Base-by-base conservation (phyloP, 352 stramenopile species). In the Pythium rhizo-oryzae region DNA sequence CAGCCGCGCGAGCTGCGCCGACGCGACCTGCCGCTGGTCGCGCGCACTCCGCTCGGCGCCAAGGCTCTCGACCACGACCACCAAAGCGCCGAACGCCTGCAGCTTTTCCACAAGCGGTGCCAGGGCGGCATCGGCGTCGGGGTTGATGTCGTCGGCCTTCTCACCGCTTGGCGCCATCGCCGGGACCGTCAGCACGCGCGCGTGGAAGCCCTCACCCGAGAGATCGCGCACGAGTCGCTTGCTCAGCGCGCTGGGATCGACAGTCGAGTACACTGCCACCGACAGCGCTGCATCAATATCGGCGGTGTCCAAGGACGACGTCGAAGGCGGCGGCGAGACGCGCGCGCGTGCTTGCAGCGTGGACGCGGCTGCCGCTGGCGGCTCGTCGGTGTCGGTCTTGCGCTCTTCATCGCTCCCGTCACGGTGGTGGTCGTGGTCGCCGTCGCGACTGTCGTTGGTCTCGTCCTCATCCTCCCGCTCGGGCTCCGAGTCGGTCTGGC, bases 1-100 rank as follows among this genome's bases (percentile, higher is more conserved):
- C 43, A 90, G 69, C 4, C 52, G 68, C 4, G 67, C 75, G 59
- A 90, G 76, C 77, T 81, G 13, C 65, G 67, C 55, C 19, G 35
- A 43, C 11, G 53, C 33, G 6, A 53, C 35, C 2, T 58, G 55
- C 1, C 63, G 63, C 46, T 64, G 30, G 16, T 64, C 63, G 16
- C 54, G 28, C 8, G 54, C 37, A 2, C n/a, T n/a, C n/a, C 53
- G 46, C 4, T 64, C 63, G 12, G 21, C 9, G 37, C 54, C 47
- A 0, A 64, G 44, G 28, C 54, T 70, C 37, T 70, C 63, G 37
- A 70, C 21, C 47, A 64, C 44, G 8, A 70, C 37, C 24, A 64
- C 63, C 11, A 70, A 44, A 23, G 53, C 55, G 21, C 35, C 25
- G 41, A n/a, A 58, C 30, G 41, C 4, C 0, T 8, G 19, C 11